phyloP scores from a whole-genome alignment of 108 stramenopile genomes.

The Epithemia pelagica region DNA sequence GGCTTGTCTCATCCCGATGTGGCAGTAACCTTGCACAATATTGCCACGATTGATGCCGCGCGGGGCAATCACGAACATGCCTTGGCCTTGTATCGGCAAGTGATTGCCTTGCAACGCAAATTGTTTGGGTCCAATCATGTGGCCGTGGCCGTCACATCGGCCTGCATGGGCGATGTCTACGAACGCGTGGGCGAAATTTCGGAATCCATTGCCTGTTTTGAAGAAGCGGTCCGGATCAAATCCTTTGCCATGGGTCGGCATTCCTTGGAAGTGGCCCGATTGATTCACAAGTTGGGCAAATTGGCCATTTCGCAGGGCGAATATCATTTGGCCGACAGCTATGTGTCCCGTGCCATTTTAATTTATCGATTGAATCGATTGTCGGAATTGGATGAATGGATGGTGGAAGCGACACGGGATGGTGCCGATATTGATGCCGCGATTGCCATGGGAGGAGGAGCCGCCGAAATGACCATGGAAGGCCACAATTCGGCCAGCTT shows the following conservation, averaged over 20 bases:
- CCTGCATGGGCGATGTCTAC: conserved; percentile 81
- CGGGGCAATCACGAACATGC: conserved; percentile 66
- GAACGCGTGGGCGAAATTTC: conserved; percentile 56
- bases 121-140: conserved; percentile 57
- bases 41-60: conserved; percentile 85
- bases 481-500: too few relatives aligned
- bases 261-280: conserved; percentile 63
- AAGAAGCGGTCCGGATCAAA: conserved; percentile 63
- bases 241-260: conserved; percentile 36
- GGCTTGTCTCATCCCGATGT: conserved; percentile 84
- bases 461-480: too few relatives aligned
- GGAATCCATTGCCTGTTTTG: conserved; percentile 55
- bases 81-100: conserved; percentile 59
- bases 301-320: conserved; percentile 40
- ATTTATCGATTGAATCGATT: conserved; percentile 68
- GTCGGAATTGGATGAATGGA: conserved; percentile 56
- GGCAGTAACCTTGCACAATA: conserved; percentile 79
- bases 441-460: conserved; percentile 42
- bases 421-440: conserved; percentile 74
- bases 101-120: conserved; percentile 66
- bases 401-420: conserved; percentile 68
- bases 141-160: conserved; percentile 57
- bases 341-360: conserved; percentile 43
- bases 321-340: conserved; percentile 47
- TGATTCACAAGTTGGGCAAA: conserved; percentile 78